Base-by-base conservation (phyloP, 1,284 basidiomycete genomes). In the Tetrapyrgos nigripes region DNA sequence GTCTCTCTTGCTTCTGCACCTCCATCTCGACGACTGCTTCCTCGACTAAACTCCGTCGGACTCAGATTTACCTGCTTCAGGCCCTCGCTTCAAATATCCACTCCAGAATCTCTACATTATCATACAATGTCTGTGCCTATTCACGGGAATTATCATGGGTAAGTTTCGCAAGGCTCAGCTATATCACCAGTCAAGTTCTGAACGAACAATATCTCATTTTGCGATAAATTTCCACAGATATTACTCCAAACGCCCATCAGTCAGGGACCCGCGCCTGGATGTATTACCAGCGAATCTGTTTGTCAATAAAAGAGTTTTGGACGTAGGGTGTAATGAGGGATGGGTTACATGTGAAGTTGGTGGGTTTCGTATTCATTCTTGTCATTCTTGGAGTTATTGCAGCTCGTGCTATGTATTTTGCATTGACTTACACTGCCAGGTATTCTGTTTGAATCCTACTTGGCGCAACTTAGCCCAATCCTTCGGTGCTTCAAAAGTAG, bases 301-400 rank as follows among this genome's bases (percentile, higher is more conserved):
- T 65, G 23, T 59, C 2, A 79, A 73, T 23, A 83, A 83, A 55
- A 75, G 79, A 48, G 87, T 94, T 1, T 79, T 94, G 10, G 93
- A 95, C 68, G 73, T 94, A 0, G 93, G 93, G 2, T 93, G 91
- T 68, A 95, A 94, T 69, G 88, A 92, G 68, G 93, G 93, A 1
- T 85, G 82, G 79, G 85, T 94, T 23, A 89, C 91, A 0, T 90
- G 89, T 65, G 90, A 94, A 70, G 86, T 94, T 37, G 93, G 92
- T 89, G 60, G 48, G 76, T 64, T 21, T 37, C 10, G 26, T 24
- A 10, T 31, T n/a, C 33, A 45, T 19, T 1, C 21, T 45, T 26
- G 2, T 27, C 29, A 31, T 24, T 51, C 56, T 58, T 35, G 65
- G 37, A 40, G 19, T 40, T 40, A 17, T 17, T 9, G 17, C 13